These are phyloP conservation scores for Alternaria postmessia DNA, from an alignment of 2,329 filamentous ascomycete species.

Conservation along the genomic window DNA sequence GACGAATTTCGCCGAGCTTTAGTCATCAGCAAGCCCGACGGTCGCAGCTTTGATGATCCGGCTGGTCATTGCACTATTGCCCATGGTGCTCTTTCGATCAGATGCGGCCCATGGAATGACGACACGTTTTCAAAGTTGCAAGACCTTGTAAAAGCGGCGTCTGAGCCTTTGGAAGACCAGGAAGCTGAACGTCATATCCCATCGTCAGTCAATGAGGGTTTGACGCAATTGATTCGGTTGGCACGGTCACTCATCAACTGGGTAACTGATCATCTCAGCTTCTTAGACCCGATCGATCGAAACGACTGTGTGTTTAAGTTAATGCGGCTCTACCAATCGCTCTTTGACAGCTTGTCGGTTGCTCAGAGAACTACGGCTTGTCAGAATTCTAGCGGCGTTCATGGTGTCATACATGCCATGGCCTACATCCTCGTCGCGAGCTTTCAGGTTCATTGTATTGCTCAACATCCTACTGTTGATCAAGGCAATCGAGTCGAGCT, in stretches of 20 bases:
- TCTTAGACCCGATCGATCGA: conserved; percentile 64
- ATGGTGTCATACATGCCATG: conserved; percentile 26
- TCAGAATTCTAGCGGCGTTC: not conserved
- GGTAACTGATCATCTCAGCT: conserved; percentile 58
- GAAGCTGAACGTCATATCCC: not conserved
- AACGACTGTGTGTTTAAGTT: conserved; percentile 55
- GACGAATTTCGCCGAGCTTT: conserved; percentile 61
- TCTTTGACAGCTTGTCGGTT: conserved; percentile 33
- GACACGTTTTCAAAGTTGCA: conserved; percentile 56
- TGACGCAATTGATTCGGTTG: conserved; percentile 29
- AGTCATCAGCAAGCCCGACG: conserved; percentile 1
- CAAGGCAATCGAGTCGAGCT: conserved; percentile 24
- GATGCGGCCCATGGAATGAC: conserved; percentile 66
- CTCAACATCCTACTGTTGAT: conserved; percentile 36
- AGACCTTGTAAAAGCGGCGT: conserved; percentile 20
- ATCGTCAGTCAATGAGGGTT: not conserved
- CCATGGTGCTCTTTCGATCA: conserved; percentile 44
- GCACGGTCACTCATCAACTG: conserved; percentile 61
- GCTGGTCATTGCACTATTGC: conserved; percentile 52
- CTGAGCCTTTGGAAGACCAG: conserved; percentile 7
- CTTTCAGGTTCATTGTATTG: conserved; percentile 43
- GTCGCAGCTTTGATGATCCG: conserved; percentile 55
- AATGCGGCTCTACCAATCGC: conserved; percentile 50
- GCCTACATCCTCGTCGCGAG: conserved; percentile 42
- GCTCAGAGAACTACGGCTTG: conserved; percentile 19